phyloP scores from a whole-genome alignment of 108 stramenopile species.

The Discostella stelligeroides region DNA sequence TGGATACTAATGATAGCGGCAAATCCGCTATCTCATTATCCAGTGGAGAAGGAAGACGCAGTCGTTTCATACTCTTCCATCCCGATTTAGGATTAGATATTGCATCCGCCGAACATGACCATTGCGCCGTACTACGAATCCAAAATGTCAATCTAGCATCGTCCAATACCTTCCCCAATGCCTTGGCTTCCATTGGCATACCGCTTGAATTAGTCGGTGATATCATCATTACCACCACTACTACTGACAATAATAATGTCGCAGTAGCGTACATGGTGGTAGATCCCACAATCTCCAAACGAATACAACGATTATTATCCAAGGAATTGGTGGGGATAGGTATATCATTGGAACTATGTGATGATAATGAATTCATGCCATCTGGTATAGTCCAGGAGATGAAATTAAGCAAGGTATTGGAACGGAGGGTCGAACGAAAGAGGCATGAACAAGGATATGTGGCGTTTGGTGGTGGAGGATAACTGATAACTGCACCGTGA shows the following conservation, averaged over 20 bases:
- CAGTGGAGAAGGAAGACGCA: constrained; percentile 37
- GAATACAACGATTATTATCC: constrained; percentile 36
- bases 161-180: constrained; percentile 45
- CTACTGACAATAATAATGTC: too few relatives aligned
- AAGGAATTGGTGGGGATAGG: constrained; percentile 46
- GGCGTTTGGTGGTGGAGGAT: constrained; percentile 14
- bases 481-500: too few relatives aligned
- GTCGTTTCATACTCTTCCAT: constrained; percentile 45
- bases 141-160: constrained; percentile 42
- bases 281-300: constrained; percentile 37
- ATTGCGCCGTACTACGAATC: constrained; percentile 36
- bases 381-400: constrained; percentile 44
- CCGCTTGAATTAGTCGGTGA: constrained; percentile 48
- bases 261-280: constrained; percentile 44
- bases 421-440: constrained; percentile 43
- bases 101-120: constrained; percentile 35
- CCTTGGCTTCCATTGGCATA: constrained; percentile 40
- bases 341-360: constrained; percentile 20
- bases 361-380: constrained; percentile 49
- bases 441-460: constrained; percentile 42
- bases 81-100: constrained; percentile 47
- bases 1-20: neutral
- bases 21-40: neutral
- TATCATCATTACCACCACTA: constrained; percentile 26
- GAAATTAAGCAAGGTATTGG: constrained; percentile 45